These are phyloP conservation scores for Fraxinus americana DNA, from an alignment of 257 asterid species.

Conservation along the genomic window DNA sequence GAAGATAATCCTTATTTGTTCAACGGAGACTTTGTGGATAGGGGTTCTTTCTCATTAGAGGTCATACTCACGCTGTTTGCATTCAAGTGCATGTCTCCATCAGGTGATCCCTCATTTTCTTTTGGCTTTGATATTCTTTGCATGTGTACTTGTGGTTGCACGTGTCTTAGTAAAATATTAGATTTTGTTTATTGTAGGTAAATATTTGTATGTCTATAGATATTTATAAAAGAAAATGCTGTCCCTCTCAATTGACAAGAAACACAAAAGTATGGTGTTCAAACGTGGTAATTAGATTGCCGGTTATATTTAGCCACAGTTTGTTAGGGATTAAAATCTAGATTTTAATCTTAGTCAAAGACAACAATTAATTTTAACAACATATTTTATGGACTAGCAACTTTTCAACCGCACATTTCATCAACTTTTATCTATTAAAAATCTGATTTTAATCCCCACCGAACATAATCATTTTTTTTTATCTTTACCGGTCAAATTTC, in stretches of 20 bases:
- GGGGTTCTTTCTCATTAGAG: slow-evolving; percentile 96
- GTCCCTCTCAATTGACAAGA: slow-evolving; percentile 10
- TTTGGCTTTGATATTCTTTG: not conserved
- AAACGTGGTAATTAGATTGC: not conserved
- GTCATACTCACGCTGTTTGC: slow-evolving; percentile 93
- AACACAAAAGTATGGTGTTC: not conserved
- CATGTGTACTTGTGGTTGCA: slow-evolving; percentile 9
- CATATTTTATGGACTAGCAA: too few species aligned
- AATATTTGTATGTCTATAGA: not conserved
- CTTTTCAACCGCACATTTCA: too few species aligned
- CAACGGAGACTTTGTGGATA: slow-evolving; percentile 98
- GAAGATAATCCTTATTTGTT: slow-evolving; percentile 97
- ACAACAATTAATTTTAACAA: too few species aligned
- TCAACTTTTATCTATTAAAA: too few species aligned
- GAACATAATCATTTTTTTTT: not conserved
- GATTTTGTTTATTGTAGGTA: too few species aligned
- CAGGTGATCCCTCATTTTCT: slow-evolving; percentile 58
- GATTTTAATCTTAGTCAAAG: too few species aligned
- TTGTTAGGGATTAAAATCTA: too few species aligned
- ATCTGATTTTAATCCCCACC: too few species aligned
- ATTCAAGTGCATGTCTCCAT: slow-evolving; percentile 95
- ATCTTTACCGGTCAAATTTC: not conserved
- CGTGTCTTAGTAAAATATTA: not conserved
- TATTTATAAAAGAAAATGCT: slow-evolving; percentile 8
- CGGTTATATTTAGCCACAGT: not conserved